Conservation (phyloP, 1,284 basidiomycete genomes). For the Cryptococcus sp. region DNA sequence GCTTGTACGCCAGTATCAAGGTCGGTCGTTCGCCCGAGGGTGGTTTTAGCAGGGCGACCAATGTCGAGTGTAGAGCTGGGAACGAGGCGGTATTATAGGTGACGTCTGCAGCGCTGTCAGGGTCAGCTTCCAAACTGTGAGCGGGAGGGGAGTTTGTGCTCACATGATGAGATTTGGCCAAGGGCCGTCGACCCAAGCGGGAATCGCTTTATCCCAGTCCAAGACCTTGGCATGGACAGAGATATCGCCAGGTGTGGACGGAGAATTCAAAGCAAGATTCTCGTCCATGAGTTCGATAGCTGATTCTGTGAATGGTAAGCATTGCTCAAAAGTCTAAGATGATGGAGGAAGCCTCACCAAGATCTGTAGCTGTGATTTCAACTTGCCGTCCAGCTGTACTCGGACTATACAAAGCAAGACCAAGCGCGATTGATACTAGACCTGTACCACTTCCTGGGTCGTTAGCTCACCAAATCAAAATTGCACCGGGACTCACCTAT, state of each 20-base stretch:
- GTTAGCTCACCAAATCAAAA: not conserved
- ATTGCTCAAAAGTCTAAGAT: not conserved
- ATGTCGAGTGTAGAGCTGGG: constrained; percentile 46
- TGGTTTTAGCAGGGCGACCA: constrained; percentile 25
- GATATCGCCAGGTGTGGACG: not conserved
- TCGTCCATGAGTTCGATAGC: constrained; percentile 70
- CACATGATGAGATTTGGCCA: constrained; percentile 39
- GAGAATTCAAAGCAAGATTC: constrained; percentile 58
- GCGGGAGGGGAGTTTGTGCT: constrained; percentile 8
- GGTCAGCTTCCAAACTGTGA: not conserved
- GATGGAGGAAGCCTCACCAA: constrained; percentile 53
- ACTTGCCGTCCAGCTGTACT: not conserved
- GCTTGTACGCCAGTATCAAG: constrained; percentile 72
- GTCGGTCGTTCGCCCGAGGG: constrained; percentile 8
- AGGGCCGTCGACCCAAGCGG: constrained; percentile 45
- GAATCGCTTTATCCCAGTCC: constrained; percentile 66
- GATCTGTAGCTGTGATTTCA: constrained; percentile 56
- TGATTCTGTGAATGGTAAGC: constrained; percentile 53
- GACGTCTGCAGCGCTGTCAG: constrained; percentile 73
- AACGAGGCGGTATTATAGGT: constrained; percentile 83
- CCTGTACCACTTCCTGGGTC: constrained; percentile 70
- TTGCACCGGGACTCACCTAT: constrained; percentile 54
- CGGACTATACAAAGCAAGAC: constrained; percentile 47
- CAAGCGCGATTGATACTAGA: constrained; percentile 64
- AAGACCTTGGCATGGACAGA: constrained; percentile 52